Evolutionary conservation across 495 filamentous ascomycete genomes (phyloP).

Genomic region (Thermothielavioides terrestris): DNA sequence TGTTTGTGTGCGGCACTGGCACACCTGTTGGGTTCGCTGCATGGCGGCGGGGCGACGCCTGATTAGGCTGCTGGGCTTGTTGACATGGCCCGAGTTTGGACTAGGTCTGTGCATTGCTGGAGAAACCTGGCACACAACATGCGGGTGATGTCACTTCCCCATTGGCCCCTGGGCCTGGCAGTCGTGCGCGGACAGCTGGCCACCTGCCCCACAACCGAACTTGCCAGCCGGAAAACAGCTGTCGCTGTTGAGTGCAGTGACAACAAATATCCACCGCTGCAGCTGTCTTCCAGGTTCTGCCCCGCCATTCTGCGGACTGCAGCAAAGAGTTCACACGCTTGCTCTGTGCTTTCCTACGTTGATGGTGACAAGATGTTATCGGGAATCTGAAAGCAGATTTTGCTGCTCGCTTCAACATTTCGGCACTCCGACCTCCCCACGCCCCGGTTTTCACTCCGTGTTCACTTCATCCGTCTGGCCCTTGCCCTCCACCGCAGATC

Average conservation of each 20-base stretch:
- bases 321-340: too few species aligned
- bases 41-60: neutral
- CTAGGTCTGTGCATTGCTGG: slow-evolving; percentile 10
- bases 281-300: too few species aligned
- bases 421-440: too few species aligned
- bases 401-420: too few species aligned
- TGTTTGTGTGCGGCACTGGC: neutral
- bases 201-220: neutral
- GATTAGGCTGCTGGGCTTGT: slow-evolving; percentile 8
- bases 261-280: too few species aligned
- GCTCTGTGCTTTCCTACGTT: too few species aligned
- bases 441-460: too few species aligned
- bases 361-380: too few species aligned
- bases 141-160: slow-evolving; percentile 8
- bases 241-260: too few species aligned
- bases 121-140: slow-evolving; percentile 6
- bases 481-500: neutral
- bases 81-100: slow-evolving; percentile 11
- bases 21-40: neutral
- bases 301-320: neutral
- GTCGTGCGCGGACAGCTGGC: neutral
- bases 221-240: neutral
- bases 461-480: too few species aligned
- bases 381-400: too few species aligned
- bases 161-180: neutral